Evolutionary conservation across 768 basidiomycete species (phyloP), one percentile per base, ranked within the genome.

Genomic region (Lentinula edodes): DNA sequence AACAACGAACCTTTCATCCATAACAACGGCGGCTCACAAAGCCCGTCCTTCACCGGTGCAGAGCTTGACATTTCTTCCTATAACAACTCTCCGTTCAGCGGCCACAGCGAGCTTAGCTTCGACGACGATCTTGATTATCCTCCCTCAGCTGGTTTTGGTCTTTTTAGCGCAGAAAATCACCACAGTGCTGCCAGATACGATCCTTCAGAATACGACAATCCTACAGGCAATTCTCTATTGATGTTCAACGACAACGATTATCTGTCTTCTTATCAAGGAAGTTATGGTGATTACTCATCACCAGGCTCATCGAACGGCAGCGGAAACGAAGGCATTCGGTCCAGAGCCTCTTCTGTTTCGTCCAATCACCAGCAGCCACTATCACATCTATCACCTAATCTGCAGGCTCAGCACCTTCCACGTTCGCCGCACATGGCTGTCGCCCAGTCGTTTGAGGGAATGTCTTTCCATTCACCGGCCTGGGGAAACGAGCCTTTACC

Each of bases 81-180:
- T 76, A 81, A 85, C 68, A 84, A 85, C 72, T 90, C 88, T 0
- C 89, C 89, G 8, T 90, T 80, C 71, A 89, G 88, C 6, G 76
- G 72, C 57, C 78, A 83, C 65, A 89, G 88, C 3, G 90, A 91
- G n/a, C 85, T 89, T 18, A 77, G 74, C 61, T 81, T 80, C 60
- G 76, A 76, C 66, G 72, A 76, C 59, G 79, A 74, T 16, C 34
- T 48, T n/a, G 82, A 80, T 9, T 72, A 76, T 36, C 82, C 83
- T 20, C 63, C 73, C 16, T 52, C 48, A 42, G 23, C 50, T 6
- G 41, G 59, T 62, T 80, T 84, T 58, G 73, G 72, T 57, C 70
- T 88, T 62, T 82, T 88, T 43, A 76, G 76, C 35, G 80, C 23
- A 56, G 32, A 61, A 61, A 71, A 72, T 51, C 70, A 64, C 64